Conservation (phyloP, 169 alveolate species). For the Plasmodium gaboni region DNA sequence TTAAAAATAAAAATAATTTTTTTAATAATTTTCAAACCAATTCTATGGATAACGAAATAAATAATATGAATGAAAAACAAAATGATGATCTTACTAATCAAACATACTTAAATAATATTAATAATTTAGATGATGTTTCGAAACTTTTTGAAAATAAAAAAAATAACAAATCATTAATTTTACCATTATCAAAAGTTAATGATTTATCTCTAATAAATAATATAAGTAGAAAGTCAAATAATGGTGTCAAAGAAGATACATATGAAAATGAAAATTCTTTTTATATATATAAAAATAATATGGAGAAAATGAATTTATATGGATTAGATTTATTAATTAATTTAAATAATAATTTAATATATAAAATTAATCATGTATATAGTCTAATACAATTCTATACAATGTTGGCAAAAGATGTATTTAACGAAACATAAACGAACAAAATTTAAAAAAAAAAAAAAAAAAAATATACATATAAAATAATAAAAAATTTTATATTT, state of each 20-base stretch:
- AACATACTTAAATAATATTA: conserved; percentile 1
- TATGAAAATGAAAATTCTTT: conserved; percentile 29
- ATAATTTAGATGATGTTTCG: conserved; percentile 14
- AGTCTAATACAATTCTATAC: conserved; percentile 53
- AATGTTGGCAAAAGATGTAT: conserved; percentile 43
- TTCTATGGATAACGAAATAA: background rate
- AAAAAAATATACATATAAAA: too few species aligned
- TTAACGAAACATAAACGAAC: conserved; percentile 17
- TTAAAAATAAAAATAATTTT: background rate
- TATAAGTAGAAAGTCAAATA: conserved; percentile 28
- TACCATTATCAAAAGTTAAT: conserved; percentile 46
- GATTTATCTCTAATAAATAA: conserved; percentile 59
- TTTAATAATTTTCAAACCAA: too few species aligned
- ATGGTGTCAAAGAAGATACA: conserved; percentile 19
- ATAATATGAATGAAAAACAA: background rate
- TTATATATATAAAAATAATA: conserved; percentile 44
- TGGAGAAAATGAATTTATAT: conserved; percentile 41
- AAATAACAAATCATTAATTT: conserved; percentile 15
- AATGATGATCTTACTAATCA: background rate
- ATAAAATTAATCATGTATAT: conserved; percentile 54
- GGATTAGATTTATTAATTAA: conserved; percentile 53
- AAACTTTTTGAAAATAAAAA: conserved; percentile 13
- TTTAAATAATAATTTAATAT: conserved; percentile 21
- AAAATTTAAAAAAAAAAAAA: too few species aligned
- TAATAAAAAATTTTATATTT: too few species aligned